Evolutionary conservation across 257 asterid species (phyloP), one percentile per base, ranked within the genome.

Genomic region (Rehmannia glutinosa): DNA sequence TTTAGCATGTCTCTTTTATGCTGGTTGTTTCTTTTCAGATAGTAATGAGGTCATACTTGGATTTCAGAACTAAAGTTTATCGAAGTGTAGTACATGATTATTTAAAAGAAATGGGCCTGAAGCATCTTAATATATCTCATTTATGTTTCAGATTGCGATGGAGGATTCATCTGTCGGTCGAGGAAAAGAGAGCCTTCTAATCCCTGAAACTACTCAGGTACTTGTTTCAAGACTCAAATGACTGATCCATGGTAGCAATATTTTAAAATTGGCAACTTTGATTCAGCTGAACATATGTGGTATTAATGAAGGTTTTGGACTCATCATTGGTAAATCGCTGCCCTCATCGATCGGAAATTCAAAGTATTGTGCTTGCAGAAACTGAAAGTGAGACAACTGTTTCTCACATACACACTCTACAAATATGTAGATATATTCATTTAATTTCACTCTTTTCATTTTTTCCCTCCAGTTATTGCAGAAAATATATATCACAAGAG

Each of bases 281-380:
- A 27, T 71, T 67, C 30, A 51, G 54, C 79, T 70, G 39, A 74
- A 49, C 13, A 43, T 62, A 6, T 64, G 50, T 25, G 43, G 49
- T 72, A 59, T 76, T 20, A 19, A 70, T 80, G 81, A 80, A 92
- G 97, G 94, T 90, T 50, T 39, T 90, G 82, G 92, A 86, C 16
- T 79, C 90, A 8, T 82, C 87, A 8, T 21, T 78, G 77, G 85
- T 93, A 73, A 82, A 78, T 17, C 87, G 81, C 41, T 90, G 98
- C 75, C 96, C 96, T 19, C 99, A 93, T 73, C 89, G 91, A 15
- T 79, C 84, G 4, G 97, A 93, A 75, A 87, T 93, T 68, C 98
- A 93, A 78, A 86, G 97, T 62, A 75, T 90, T 19, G 87, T 69
- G 72, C 87, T 85, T 70, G 87, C 89, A 50, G 87, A 83, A 76